Evolutionary conservation across 345 rosid species (phyloP).

Genomic region (Populus deltoides): DNA sequence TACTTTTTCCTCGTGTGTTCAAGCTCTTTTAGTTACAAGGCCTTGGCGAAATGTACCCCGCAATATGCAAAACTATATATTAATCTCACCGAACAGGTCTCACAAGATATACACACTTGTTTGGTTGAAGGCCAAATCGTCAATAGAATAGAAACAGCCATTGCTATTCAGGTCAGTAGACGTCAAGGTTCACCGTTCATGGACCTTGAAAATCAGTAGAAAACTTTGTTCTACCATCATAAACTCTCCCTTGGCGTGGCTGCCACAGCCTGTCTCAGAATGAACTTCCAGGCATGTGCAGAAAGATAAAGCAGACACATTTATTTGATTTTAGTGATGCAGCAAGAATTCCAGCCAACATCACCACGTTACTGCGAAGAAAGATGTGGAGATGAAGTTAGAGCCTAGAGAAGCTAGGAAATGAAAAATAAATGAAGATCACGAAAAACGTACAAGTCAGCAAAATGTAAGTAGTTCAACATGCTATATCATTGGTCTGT

Average conservation of each 20-base stretch:
- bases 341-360: slow-evolving; percentile 10
- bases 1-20: neutral
- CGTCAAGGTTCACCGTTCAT: neutral
- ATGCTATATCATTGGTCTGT: slow-evolving; percentile 40
- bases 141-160: neutral
- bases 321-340: slow-evolving; percentile 1
- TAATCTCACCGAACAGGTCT: slow-evolving; percentile 5
- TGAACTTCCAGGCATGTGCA: slow-evolving; percentile 7
- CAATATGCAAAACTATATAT: neutral
- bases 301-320: slow-evolving; percentile 7
- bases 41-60: neutral
- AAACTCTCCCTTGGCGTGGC: slow-evolving; percentile 3
- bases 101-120: slow-evolving; percentile 19
- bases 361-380: slow-evolving; percentile 1
- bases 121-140: slow-evolving; percentile 11
- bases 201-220: neutral
- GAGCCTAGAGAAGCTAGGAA: neutral
- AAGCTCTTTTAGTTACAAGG: neutral
- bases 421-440: neutral
- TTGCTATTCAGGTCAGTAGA: neutral
- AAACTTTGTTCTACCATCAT: slow-evolving; percentile 10
- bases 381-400: neutral
- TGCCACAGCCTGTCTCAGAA: slow-evolving; percentile 11
- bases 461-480: slow-evolving; percentile 28
- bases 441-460: slow-evolving; percentile 10